Conservation (phyloP, 768 basidiomycete species). For the Lactarius trivialis region DNA sequence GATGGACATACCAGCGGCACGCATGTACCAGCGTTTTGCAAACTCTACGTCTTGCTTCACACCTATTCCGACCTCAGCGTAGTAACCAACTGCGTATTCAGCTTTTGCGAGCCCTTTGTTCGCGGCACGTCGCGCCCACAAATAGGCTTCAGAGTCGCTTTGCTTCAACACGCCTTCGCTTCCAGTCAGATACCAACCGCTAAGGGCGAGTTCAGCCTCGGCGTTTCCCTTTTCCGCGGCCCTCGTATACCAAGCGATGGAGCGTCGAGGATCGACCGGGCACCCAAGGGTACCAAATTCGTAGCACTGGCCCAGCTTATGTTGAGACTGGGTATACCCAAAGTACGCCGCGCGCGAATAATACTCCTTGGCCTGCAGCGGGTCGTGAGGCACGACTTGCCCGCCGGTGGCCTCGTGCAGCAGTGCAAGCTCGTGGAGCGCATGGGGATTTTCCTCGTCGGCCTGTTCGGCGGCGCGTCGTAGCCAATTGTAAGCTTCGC, state of each 20-base stretch:
- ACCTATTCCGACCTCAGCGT: conserved; percentile 96
- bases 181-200: conserved; percentile 97
- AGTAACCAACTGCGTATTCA: conserved; percentile 98
- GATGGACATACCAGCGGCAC: conserved; percentile 76
- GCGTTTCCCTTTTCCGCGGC: conserved; percentile 95
- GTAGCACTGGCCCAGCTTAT: conserved; percentile 91
- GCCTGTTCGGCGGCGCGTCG: conserved; percentile 94
- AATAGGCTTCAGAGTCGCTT: conserved; percentile 96
- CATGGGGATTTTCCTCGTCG: conserved; percentile 97
- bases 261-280: conserved; percentile 86
- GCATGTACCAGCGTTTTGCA: conserved; percentile 98
- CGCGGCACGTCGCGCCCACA: conserved; percentile 94
- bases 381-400: conserved; percentile 69
- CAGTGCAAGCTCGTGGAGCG: conserved; percentile 89
- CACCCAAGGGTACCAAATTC: conserved; percentile 88
- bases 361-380: conserved; percentile 72
- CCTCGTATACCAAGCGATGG: conserved; percentile 98
- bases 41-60: conserved; percentile 94
- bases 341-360: conserved; percentile 89
- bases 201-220: conserved; percentile 91
- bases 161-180: conserved; percentile 95
- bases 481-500: conserved; percentile 93
- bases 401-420: conserved; percentile 70
- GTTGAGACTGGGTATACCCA: conserved; percentile 90
- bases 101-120: conserved; percentile 96